phyloP scores from a whole-genome alignment of 352 stramenopile genomes.

The Globisporangium emineosum region DNA sequence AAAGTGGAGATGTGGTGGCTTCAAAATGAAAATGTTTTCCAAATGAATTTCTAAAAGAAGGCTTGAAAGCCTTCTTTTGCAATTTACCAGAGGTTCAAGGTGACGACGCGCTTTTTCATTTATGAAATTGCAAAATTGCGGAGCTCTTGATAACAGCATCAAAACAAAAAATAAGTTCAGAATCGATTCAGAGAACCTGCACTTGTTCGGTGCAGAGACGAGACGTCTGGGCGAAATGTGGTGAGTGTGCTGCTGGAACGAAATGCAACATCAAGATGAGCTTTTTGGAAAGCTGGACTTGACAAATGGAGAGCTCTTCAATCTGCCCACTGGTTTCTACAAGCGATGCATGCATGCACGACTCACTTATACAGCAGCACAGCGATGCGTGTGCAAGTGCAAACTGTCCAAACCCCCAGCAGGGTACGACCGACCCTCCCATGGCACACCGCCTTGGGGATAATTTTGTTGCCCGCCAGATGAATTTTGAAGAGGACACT shows the following conservation, averaged over 20 bases:
- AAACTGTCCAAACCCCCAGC: too few relatives aligned
- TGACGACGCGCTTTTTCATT: slow-evolving; percentile 1
- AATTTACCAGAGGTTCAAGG: too few relatives aligned
- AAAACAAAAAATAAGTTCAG: slow-evolving; percentile 7
- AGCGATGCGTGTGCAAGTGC: too few relatives aligned
- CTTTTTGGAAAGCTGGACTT: slow-evolving; percentile 2
- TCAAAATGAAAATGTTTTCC: not conserved
- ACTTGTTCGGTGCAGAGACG: not conserved
- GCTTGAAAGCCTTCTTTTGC: not conserved
- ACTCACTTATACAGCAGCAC: too few relatives aligned
- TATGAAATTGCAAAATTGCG: not conserved
- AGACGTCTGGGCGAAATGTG: not conserved
- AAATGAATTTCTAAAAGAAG: not conserved
- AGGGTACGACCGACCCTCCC: too few relatives aligned
- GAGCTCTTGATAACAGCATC: not conserved
- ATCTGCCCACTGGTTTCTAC: too few relatives aligned
- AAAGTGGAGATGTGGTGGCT: not conserved
- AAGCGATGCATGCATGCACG: too few relatives aligned
- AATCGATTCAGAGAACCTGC: slow-evolving; percentile 9
- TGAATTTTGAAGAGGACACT: not conserved
- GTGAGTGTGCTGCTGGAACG: slow-evolving; percentile 1
- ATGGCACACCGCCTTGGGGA: too few relatives aligned
- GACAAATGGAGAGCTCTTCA: not conserved
- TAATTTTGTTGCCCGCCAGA: not conserved
- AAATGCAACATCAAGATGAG: not conserved